These are phyloP conservation scores for Gossypium davidsonii DNA, from an alignment of 441 rosid genomes.

Conservation along the genomic window DNA sequence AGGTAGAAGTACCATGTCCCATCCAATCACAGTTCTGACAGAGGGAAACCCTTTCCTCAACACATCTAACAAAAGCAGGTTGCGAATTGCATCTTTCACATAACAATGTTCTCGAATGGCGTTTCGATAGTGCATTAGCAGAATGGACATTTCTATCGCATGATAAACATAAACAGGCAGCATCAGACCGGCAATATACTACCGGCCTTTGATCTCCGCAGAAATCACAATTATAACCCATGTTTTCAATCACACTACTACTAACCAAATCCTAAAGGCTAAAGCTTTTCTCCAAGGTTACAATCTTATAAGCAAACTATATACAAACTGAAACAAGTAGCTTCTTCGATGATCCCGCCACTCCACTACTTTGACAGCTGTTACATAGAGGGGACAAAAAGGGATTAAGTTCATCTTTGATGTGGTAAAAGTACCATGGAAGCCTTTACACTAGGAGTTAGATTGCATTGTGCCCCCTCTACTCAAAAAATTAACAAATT, in stretches of 20 bases:
- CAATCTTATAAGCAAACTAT: conserved; percentile 10
- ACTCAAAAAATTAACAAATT: too few relatives aligned
- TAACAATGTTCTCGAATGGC: conserved; percentile 78
- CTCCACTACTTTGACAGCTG: conserved; percentile 15
- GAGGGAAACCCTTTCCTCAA: conserved; percentile 67
- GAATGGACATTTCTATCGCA: conserved; percentile 93
- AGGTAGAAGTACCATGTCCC: conserved; percentile 49
- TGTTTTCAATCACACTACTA: conserved; percentile 24
- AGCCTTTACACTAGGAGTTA: too few relatives aligned
- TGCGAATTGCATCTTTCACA: conserved; percentile 88
- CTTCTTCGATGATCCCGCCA: background rate
- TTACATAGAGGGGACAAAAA: background rate
- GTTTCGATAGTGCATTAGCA: conserved; percentile 88
- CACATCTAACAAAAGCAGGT: conserved; percentile 77
- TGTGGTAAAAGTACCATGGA: background rate
- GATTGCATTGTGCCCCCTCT: too few relatives aligned
- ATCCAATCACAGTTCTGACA: conserved; percentile 97
- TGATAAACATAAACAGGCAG: conserved; percentile 86
- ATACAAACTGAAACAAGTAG: conserved; percentile 11
- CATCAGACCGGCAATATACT: conserved; percentile 91
- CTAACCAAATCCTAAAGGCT: background rate
- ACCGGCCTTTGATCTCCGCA: conserved; percentile 84
- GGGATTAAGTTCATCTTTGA: background rate
- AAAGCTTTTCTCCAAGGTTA: conserved; percentile 14
- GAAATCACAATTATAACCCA: conserved; percentile 92